These are phyloP conservation scores for Smittium mucronatum DNA, from an alignment of 371 early-diverging fungal species.

Conservation along the genomic window DNA sequence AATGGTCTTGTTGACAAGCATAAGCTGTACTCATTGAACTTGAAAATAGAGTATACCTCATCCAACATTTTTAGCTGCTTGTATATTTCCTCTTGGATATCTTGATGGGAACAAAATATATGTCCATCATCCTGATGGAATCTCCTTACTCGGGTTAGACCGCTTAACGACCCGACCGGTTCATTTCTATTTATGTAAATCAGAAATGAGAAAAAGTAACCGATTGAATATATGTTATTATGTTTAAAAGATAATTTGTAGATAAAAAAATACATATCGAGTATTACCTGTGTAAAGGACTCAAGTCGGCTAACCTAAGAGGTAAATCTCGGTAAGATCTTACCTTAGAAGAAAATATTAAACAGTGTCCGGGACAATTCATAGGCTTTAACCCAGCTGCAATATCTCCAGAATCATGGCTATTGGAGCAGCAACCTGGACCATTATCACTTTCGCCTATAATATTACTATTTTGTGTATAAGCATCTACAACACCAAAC, in stretches of 20 bases:
- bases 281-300: slow-evolving; percentile 71
- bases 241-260: too few species aligned
- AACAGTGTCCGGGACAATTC: slow-evolving; percentile 99
- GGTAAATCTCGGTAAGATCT: slow-evolving; percentile 93
- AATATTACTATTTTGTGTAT: slow-evolving; percentile 32
- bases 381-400: slow-evolving; percentile 97
- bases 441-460: slow-evolving; percentile 2
- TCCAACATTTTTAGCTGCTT: slow-evolving; percentile 22
- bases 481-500: slow-evolving; percentile 77
- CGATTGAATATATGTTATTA: background rate
- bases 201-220: background rate
- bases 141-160: slow-evolving; percentile 95
- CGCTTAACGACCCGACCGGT: slow-evolving; percentile 89
- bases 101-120: slow-evolving; percentile 87
- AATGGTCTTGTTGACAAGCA: slow-evolving; percentile 91
- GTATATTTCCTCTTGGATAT: slow-evolving; percentile 39
- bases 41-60: slow-evolving; percentile 49
- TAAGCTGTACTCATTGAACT: slow-evolving; percentile 64
- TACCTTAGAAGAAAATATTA: slow-evolving; percentile 86
- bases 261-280: too few species aligned
- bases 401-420: slow-evolving; percentile 54
- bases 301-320: slow-evolving; percentile 95
- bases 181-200: slow-evolving; percentile 91
- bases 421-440: slow-evolving; percentile 20
- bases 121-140: slow-evolving; percentile 99